Evolutionary conservation across 2,329 filamentous ascomycete species (phyloP).

Genomic region (Pestalotiopsis sp.): DNA sequence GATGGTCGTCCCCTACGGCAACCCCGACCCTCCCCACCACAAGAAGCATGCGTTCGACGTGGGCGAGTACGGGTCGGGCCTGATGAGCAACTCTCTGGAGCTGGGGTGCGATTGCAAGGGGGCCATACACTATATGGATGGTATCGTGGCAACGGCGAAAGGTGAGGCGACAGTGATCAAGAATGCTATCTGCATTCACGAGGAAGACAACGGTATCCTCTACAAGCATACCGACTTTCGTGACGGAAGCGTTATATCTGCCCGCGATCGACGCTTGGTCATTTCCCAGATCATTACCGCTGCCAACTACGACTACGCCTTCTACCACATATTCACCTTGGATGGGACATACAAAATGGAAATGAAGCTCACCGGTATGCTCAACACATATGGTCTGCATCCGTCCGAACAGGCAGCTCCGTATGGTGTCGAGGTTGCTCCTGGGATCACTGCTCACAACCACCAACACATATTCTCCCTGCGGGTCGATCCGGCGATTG

Average conservation of each 20-base stretch:
- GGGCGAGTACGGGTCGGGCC: constrained; percentile 65
- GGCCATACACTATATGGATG: constrained; percentile 68
- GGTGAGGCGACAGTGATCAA: constrained; percentile 55
- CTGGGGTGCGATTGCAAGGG: constrained; percentile 72
- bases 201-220: constrained; percentile 70
- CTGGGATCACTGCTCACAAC: constrained; percentile 67
- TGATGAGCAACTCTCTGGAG: constrained; percentile 66
- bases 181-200: constrained; percentile 69
- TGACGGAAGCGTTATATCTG: constrained; percentile 61
- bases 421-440: constrained; percentile 65
- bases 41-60: constrained; percentile 66
- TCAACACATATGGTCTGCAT: constrained; percentile 19
- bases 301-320: constrained; percentile 27
- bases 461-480: constrained; percentile 72
- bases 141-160: constrained; percentile 51
- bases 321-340: constrained; percentile 35
- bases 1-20: constrained; percentile 75
- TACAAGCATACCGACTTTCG: constrained; percentile 75
- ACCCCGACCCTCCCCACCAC: constrained; percentile 53
- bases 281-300: constrained; percentile 69
- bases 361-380: constrained; percentile 18
- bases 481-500: constrained; percentile 67
- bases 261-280: constrained; percentile 63
- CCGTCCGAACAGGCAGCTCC: constrained; percentile 15
- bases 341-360: constrained; percentile 20